Conservation (phyloP, 257 asterid genomes). For the Scutellaria barbata region DNA sequence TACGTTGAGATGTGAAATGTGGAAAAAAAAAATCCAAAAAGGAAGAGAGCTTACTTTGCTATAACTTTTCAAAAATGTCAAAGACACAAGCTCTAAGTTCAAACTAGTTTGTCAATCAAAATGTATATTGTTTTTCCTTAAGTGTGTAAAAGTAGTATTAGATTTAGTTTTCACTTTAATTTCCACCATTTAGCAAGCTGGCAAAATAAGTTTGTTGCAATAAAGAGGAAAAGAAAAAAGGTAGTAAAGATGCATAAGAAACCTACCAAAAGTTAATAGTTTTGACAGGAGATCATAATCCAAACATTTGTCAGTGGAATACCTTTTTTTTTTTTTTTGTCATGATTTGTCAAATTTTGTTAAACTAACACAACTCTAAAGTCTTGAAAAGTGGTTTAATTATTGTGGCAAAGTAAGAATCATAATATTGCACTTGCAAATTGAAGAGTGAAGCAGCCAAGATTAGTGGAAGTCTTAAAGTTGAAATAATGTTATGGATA, state of each 20-base stretch:
- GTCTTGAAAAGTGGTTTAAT: conserved; percentile 26
- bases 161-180: background rate
- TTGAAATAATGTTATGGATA: background rate
- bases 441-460: conserved; percentile 4
- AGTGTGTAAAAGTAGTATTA: background rate
- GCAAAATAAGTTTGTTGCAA: conserved; percentile 11
- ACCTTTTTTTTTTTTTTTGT: conserved; percentile 19
- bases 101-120: conserved; percentile 1
- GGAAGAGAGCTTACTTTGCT: background rate
- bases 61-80: conserved; percentile 5
- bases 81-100: background rate
- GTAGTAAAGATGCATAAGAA: conserved; percentile 18
- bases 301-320: conserved; percentile 37
- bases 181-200: conserved; percentile 16
- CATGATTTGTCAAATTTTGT: conserved; percentile 15
- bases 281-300: conserved; percentile 18
- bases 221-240: background rate
- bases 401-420: conserved; percentile 12
- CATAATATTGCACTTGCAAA: background rate
- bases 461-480: conserved; percentile 8
- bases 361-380: conserved; percentile 24
- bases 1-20: no score
- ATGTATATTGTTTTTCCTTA: conserved; percentile 6
- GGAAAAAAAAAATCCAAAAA: background rate
- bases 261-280: conserved; percentile 18